phyloP scores from a whole-genome alignment of 2,329 filamentous ascomycete genomes.

The Cryphonectria radicalis region DNA sequence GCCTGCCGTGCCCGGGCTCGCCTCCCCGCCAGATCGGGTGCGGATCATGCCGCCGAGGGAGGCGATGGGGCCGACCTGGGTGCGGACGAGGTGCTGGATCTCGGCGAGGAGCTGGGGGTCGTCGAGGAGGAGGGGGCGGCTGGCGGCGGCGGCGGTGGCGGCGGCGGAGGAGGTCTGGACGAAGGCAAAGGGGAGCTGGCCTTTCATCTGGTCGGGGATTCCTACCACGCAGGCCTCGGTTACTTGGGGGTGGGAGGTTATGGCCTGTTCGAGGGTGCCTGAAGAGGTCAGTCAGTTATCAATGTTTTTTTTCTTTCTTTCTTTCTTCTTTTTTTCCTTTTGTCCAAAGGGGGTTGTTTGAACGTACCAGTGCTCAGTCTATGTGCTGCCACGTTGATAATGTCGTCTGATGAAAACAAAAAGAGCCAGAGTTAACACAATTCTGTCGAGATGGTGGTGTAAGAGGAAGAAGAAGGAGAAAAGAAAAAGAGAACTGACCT shows the following conservation, averaged over 20 bases:
- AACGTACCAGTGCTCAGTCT: conserved; percentile 79
- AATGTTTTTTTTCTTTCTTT: neutral
- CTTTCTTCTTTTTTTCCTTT: too few relatives aligned
- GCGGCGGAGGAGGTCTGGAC: conserved; percentile 51
- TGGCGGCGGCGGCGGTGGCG: too few relatives aligned
- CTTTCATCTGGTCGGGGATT: conserved; percentile 84
- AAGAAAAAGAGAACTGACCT: conserved; percentile 29
- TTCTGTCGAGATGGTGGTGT: neutral
- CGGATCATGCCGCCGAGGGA: conserved; percentile 84
- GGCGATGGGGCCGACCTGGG: conserved; percentile 86
- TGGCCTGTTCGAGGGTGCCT: conserved; percentile 90
- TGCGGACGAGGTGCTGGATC: conserved; percentile 73
- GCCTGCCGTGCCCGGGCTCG: too few relatives aligned
- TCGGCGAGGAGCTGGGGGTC: conserved; percentile 55
- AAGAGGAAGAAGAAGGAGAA: too few relatives aligned
- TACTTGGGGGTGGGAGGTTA: conserved; percentile 77
- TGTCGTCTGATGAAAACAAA: conserved; percentile 64
- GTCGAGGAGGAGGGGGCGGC: conserved; percentile 47
- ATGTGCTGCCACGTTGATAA: conserved; percentile 95
- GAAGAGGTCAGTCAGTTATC: conserved; percentile 39
- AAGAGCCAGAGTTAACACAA: conserved; percentile 4
- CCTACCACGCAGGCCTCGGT: conserved; percentile 86
- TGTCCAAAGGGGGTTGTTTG: neutral
- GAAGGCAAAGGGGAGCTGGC: conserved; percentile 90
- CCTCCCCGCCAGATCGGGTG: conserved; percentile 11